These are phyloP conservation scores for Aquilaria agallochum DNA, from an alignment of 441 rosid species.

Conservation along the genomic window DNA sequence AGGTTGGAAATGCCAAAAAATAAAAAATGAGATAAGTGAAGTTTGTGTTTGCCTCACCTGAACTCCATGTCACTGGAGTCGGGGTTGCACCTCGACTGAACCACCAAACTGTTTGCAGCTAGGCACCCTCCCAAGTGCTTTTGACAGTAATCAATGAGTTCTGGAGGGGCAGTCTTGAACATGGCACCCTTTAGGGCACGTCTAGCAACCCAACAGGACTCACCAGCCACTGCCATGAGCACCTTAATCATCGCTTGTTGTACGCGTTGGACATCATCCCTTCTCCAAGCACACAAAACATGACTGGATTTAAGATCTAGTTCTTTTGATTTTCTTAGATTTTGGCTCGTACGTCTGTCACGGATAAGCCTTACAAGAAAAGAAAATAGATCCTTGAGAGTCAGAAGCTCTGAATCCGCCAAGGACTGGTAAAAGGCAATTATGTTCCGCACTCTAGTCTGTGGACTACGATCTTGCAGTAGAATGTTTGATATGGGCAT, in stretches of 20 bases:
- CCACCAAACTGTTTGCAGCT: constrained; percentile 34
- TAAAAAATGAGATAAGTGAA: background rate
- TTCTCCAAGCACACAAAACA: constrained; percentile 46
- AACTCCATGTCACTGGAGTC: constrained; percentile 44
- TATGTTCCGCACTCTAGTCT: constrained; percentile 40
- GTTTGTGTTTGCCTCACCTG: constrained; percentile 31
- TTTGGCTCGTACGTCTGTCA: constrained; percentile 14
- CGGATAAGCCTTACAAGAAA: constrained; percentile 40
- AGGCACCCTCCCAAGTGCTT: constrained; percentile 47
- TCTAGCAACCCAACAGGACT: constrained; percentile 45
- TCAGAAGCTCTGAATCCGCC: constrained; percentile 40
- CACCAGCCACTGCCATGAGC: constrained; percentile 29
- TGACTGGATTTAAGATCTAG: constrained; percentile 6
- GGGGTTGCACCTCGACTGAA: constrained; percentile 36
- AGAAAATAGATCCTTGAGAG: constrained; percentile 52
- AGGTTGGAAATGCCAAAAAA: background rate
- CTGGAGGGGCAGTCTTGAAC: constrained; percentile 44
- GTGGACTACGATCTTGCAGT: constrained; percentile 35
- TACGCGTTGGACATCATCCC: constrained; percentile 42
- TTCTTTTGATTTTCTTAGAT: constrained; percentile 14
- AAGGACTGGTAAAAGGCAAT: constrained; percentile 49
- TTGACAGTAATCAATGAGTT: constrained; percentile 63
- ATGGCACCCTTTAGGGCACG: constrained; percentile 53
- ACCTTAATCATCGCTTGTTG: constrained; percentile 50
- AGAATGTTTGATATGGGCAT: constrained; percentile 38